These are phyloP conservation scores for Cucumis hystrix DNA, from an alignment of 306 rosid species.

Conservation along the genomic window DNA sequence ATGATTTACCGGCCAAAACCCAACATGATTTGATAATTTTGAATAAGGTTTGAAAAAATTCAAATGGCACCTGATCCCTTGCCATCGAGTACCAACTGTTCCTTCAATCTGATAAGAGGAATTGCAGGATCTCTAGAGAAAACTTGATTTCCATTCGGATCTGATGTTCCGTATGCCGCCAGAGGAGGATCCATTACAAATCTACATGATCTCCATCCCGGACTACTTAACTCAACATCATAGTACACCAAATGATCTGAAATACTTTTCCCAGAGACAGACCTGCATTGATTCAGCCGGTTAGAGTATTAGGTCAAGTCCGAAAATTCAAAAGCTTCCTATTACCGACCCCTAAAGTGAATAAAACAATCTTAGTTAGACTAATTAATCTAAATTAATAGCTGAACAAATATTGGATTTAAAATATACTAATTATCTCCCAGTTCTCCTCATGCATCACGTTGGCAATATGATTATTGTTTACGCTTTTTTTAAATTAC, in stretches of 20 bases:
- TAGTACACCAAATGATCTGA: conserved; percentile 62
- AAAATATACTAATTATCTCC: too few species aligned
- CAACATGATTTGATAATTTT: neutral
- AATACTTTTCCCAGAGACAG: conserved; percentile 76
- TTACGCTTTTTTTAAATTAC: neutral
- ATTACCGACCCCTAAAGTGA: too few species aligned
- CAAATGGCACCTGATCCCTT: neutral
- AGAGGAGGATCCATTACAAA: conserved; percentile 48
- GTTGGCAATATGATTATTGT: conserved; percentile 3
- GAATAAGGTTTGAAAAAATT: neutral
- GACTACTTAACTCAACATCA: conserved; percentile 42
- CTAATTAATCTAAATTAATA: too few species aligned
- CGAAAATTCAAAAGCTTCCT: too few species aligned
- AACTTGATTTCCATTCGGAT: conserved; percentile 45
- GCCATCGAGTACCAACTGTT: conserved; percentile 17
- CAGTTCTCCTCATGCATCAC: conserved; percentile 11
- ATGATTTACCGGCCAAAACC: neutral
- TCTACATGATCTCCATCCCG: conserved; percentile 43
- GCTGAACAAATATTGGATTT: too few species aligned
- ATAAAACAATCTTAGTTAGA: too few species aligned
- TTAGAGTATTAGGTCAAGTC: too few species aligned
- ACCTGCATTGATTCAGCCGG: conserved; percentile 33
- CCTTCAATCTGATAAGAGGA: conserved; percentile 32
- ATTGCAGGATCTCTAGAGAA: conserved; percentile 46
- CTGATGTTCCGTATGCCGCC: conserved; percentile 21